A percentile compares a stretch with the other conserved stretches of the same genome.
phyloP scores from a whole-genome alignment of 2,329 filamentous ascomycete species.

The Fusarium buharicum region DNA sequence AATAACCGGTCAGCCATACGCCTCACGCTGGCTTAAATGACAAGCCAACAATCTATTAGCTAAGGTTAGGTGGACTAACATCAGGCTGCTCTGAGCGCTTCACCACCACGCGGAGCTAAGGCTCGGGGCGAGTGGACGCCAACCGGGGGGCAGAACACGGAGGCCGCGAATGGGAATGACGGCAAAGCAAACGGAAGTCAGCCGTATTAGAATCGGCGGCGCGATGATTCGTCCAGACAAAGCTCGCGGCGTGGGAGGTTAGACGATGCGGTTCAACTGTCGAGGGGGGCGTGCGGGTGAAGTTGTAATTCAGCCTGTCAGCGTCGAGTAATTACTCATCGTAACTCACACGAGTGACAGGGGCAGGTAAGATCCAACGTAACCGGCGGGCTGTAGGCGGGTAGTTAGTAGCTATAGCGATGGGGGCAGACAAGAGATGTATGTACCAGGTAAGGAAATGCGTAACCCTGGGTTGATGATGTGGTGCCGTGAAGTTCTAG shows the following conservation, averaged over 20 bases:
- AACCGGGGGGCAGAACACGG: slow-evolving; percentile 30
- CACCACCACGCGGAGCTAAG: slow-evolving; percentile 39
- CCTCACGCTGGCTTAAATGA: slow-evolving; percentile 34
- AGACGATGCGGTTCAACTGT: slow-evolving; percentile 36
- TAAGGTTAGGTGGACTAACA: slow-evolving; percentile 45
- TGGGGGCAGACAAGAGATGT: slow-evolving; percentile 29
- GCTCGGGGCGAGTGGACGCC: slow-evolving; percentile 33
- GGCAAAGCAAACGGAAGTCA: slow-evolving; percentile 39
- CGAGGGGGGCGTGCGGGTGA: slow-evolving; percentile 38
- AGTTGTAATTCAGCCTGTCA: slow-evolving; percentile 48
- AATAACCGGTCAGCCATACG: slow-evolving; percentile 40
- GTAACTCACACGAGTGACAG: slow-evolving; percentile 29
- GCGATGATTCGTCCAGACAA: slow-evolving; percentile 39
- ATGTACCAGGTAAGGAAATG: slow-evolving; percentile 8
- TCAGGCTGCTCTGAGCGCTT: slow-evolving; percentile 41
- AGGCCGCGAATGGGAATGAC: slow-evolving; percentile 38
- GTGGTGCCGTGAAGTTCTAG: slow-evolving; percentile 12
- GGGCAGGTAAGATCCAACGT: slow-evolving; percentile 34
- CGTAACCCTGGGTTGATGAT: slow-evolving; percentile 26
- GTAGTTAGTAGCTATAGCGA: slow-evolving; percentile 21
- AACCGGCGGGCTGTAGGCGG: slow-evolving; percentile 26
- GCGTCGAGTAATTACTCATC: slow-evolving; percentile 52
- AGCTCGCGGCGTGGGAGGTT: slow-evolving; percentile 31
- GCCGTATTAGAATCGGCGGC: slow-evolving; percentile 38
- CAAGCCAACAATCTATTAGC: slow-evolving; percentile 41